phyloP scores from a whole-genome alignment of 2,329 filamentous ascomycete species.

The Penicillium sp. region DNA sequence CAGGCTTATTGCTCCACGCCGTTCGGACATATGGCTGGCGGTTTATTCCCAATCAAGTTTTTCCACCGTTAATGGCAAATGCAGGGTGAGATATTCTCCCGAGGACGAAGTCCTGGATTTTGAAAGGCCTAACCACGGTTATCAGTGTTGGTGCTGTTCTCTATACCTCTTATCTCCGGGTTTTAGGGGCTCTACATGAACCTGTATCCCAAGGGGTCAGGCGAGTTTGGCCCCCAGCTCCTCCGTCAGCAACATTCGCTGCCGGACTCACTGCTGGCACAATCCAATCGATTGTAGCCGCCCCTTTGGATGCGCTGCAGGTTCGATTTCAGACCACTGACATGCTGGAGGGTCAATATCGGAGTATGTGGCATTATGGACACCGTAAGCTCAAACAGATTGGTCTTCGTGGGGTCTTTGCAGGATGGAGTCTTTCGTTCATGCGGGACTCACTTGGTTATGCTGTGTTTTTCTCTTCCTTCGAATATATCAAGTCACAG shows the following conservation, averaged over 20 bases:
- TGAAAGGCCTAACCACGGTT: not conserved
- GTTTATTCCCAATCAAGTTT: constrained; percentile 63
- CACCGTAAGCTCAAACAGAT: constrained; percentile 58
- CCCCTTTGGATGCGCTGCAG: constrained; percentile 63
- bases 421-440: constrained; percentile 60
- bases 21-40: constrained; percentile 62
- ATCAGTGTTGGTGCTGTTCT: constrained; percentile 59
- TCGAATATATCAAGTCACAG: constrained; percentile 64
- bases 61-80: constrained; percentile 64
- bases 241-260: constrained; percentile 53
- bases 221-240: constrained; percentile 59
- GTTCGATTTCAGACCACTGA: constrained; percentile 61
- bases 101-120: not conserved
- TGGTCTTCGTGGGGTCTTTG: constrained; percentile 60
- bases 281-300: constrained; percentile 61
- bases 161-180: constrained; percentile 63
- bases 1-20: constrained; percentile 60
- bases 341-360: constrained; percentile 58
- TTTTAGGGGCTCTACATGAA: constrained; percentile 57
- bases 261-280: constrained; percentile 61
- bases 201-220: constrained; percentile 58
- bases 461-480: constrained; percentile 62
- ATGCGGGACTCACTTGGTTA: constrained; percentile 61
- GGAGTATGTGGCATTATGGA: constrained; percentile 64
- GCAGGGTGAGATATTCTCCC: constrained; percentile 47